Conservation (phyloP, 352 stramenopile genomes). For the Pythium volutum region DNA sequence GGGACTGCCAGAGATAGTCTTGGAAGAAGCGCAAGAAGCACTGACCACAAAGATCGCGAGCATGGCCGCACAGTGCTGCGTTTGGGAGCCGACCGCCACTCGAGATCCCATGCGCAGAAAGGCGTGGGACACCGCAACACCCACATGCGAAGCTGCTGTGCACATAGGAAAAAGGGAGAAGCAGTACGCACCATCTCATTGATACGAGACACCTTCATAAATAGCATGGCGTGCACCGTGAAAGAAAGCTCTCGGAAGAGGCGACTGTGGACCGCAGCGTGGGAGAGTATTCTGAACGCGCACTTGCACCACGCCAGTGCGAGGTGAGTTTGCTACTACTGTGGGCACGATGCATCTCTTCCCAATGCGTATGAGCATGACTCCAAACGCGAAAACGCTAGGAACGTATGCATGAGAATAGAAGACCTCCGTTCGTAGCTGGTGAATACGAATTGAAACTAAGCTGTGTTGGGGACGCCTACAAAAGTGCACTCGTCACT, state of each 20-base stretch:
- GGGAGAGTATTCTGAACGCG: too few relatives aligned
- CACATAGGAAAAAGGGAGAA: not conserved
- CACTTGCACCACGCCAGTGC: too few relatives aligned
- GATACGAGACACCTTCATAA: not conserved
- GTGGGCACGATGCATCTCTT: too few relatives aligned
- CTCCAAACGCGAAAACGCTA: too few relatives aligned
- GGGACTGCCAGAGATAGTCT: constrained; percentile 3
- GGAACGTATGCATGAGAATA: too few relatives aligned
- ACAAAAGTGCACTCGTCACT: not conserved
- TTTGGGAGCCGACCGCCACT: not conserved
- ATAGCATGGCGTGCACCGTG: not conserved
- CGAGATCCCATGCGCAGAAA: not conserved
- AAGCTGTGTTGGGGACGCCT: too few relatives aligned
- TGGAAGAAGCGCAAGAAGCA: not conserved
- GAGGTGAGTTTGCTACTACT: too few relatives aligned
- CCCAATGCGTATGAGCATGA: too few relatives aligned
- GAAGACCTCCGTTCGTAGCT: too few relatives aligned
- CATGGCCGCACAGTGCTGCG: not conserved
- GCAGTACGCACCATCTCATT: not conserved
- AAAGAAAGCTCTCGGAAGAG: not conserved
- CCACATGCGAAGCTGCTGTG: not conserved
- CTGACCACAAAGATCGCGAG: not conserved
- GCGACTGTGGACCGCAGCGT: too few relatives aligned
- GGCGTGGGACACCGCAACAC: not conserved
- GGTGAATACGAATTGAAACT: too few relatives aligned